Conservation (phyloP, 2,329 filamentous ascomycete genomes). For the Ascosphaera pollenicola region DNA sequence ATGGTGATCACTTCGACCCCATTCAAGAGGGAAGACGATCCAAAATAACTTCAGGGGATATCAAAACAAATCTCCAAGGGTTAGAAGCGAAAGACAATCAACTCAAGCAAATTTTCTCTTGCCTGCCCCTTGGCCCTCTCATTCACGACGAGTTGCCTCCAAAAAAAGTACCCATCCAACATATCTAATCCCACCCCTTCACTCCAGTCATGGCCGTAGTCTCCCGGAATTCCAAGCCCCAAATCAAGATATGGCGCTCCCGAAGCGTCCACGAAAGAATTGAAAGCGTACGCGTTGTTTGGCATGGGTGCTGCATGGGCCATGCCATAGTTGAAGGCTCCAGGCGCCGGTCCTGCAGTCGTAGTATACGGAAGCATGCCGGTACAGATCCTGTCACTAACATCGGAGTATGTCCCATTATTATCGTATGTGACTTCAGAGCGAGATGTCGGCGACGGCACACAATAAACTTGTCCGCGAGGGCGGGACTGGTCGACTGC, state of each 20-base stretch:
- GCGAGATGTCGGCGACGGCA: background rate
- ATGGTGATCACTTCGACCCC: too few species aligned
- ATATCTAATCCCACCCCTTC: slow-evolving; percentile 27
- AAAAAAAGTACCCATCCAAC: slow-evolving; percentile 34
- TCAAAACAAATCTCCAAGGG: background rate
- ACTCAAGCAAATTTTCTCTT: background rate
- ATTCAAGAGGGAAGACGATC: background rate
- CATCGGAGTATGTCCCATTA: background rate
- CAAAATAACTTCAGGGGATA: slow-evolving; percentile 1
- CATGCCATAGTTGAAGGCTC: background rate
- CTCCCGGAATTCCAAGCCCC: slow-evolving; percentile 23
- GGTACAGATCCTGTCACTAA: background rate
- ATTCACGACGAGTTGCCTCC: slow-evolving; percentile 13
- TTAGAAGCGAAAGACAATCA: too few species aligned
- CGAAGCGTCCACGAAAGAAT: background rate
- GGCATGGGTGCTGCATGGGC: background rate
- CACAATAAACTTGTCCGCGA: background rate
- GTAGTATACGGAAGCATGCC: background rate
- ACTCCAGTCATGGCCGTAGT: slow-evolving; percentile 27
- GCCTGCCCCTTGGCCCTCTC: background rate
- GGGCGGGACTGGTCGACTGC: background rate
- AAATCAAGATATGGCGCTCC: slow-evolving; percentile 19
- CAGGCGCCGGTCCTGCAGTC: background rate
- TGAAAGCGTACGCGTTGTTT: background rate
- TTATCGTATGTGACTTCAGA: background rate